phyloP scores from a whole-genome alignment of 768 basidiomycete genomes.

The Phylloporus arenicola region DNA sequence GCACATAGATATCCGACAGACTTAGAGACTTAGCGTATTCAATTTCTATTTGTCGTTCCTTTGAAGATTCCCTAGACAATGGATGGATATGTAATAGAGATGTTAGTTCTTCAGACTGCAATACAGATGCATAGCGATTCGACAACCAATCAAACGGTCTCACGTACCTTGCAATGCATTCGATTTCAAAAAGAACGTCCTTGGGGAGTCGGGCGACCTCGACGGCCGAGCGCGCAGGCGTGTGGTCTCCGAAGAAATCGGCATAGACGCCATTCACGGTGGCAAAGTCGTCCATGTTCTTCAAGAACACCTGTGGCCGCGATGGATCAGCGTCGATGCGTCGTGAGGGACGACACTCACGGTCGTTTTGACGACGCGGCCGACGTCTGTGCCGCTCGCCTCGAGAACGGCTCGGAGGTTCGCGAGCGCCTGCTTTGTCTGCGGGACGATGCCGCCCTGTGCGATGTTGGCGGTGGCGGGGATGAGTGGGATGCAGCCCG shows the following conservation, averaged over 20 bases:
- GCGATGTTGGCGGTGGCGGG: slow-evolving; percentile 53
- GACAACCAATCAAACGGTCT: not conserved
- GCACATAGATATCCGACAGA: slow-evolving; percentile 20
- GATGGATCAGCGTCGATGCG: too few relatives aligned
- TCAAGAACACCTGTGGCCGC: slow-evolving; percentile 72
- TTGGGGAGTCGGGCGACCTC: slow-evolving; percentile 87
- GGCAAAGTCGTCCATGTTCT: slow-evolving; percentile 87
- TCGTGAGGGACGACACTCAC: slow-evolving; percentile 40
- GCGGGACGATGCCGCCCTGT: slow-evolving; percentile 19
- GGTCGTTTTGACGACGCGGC: slow-evolving; percentile 87
- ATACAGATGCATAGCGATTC: not conserved
- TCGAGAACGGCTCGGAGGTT: slow-evolving; percentile 83
- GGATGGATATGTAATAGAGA: not conserved
- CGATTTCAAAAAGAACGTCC: slow-evolving; percentile 89
- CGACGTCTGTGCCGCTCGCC: slow-evolving; percentile 71
- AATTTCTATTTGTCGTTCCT: not conserved
- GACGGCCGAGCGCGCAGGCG: slow-evolving; percentile 89
- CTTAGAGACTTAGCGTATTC: slow-evolving; percentile 11
- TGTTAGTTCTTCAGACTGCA: slow-evolving; percentile 17
- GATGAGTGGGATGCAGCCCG: slow-evolving; percentile 83
- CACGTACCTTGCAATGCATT: slow-evolving; percentile 73
- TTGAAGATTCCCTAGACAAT: not conserved
- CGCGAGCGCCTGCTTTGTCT: slow-evolving; percentile 78
- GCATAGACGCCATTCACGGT: slow-evolving; percentile 79
- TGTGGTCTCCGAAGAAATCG: slow-evolving; percentile 82